Evolutionary conservation across 179 eudicot species (phyloP).

Genomic region (Beta macrorhiza): DNA sequence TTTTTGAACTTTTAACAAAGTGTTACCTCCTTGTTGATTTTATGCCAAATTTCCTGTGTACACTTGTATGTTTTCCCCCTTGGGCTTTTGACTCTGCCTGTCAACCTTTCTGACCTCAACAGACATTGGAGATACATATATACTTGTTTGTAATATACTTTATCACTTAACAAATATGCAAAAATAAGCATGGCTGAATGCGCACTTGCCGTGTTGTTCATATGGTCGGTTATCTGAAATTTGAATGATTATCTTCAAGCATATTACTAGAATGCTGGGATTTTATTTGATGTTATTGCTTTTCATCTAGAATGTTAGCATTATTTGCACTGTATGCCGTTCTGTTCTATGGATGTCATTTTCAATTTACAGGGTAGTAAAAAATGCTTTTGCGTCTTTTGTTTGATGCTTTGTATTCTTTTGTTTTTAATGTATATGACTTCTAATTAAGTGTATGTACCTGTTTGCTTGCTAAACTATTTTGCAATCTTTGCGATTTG

Average conservation of each 20-base stretch:
- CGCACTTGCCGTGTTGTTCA: background rate
- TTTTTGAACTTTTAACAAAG: background rate
- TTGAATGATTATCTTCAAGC: background rate
- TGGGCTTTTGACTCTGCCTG: background rate
- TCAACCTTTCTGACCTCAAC: background rate
- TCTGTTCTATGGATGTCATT: background rate
- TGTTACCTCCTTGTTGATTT: background rate
- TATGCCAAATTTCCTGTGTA: background rate
- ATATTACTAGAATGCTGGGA: background rate
- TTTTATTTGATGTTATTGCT: background rate
- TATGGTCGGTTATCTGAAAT: background rate
- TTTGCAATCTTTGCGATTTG: background rate
- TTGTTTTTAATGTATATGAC: no score
- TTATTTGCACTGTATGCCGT: background rate
- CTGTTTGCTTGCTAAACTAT: background rate
- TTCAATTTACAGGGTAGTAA: background rate
- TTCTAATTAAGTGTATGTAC: background rate
- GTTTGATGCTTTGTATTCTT: background rate
- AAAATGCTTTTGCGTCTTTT: background rate
- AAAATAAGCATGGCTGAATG: background rate
- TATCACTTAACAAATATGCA: background rate
- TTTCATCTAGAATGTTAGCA: background rate
- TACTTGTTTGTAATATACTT: background rate
- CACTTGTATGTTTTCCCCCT: background rate
- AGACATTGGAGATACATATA: background rate